phyloP scores from a whole-genome alignment of 2,329 filamentous ascomycete genomes.

The Thielaviopsis euricoi region DNA sequence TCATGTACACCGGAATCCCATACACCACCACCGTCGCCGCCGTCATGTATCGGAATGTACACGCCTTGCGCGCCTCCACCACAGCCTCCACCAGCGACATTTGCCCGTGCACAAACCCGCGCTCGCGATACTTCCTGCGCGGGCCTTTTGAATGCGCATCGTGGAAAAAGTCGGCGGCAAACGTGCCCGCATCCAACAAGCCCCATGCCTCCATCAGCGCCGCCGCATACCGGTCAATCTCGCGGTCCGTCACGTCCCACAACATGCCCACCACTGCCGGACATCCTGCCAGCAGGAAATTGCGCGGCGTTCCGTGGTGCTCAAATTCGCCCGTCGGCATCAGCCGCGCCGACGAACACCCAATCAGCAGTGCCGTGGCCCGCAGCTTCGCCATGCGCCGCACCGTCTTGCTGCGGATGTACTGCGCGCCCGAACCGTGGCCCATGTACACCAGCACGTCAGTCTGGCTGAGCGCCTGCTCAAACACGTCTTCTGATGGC shows the following conservation, averaged over 20 bases:
- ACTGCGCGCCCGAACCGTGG: slow-evolving; percentile 87
- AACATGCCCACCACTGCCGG: slow-evolving; percentile 82
- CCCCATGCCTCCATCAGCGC: slow-evolving; percentile 77
- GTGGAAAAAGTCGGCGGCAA: slow-evolving; percentile 33
- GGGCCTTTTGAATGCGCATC: slow-evolving; percentile 65
- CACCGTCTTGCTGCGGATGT: slow-evolving; percentile 72
- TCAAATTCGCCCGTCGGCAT: slow-evolving; percentile 58
- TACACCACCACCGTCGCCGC: slow-evolving; percentile 89
- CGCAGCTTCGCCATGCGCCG: slow-evolving; percentile 58
- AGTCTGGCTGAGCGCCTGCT: slow-evolving; percentile 43
- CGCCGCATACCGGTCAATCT: slow-evolving; percentile 85
- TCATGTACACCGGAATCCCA: slow-evolving; percentile 79
- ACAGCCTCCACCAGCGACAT: slow-evolving; percentile 67
- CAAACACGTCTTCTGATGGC: slow-evolving; percentile 67
- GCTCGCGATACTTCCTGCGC: slow-evolving; percentile 47
- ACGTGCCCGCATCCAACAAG: slow-evolving; percentile 37
- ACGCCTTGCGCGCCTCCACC: slow-evolving; percentile 55
- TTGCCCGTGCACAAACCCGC: slow-evolving; percentile 17
- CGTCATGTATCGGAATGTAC: slow-evolving; percentile 79
- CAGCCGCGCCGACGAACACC: slow-evolving; percentile 74
- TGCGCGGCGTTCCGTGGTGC: slow-evolving; percentile 75
- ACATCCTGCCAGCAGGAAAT: slow-evolving; percentile 76
- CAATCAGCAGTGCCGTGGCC: slow-evolving; percentile 78
- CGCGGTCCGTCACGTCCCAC: slow-evolving; percentile 96
- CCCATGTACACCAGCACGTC: slow-evolving; percentile 86